Evolutionary conservation across 768 basidiomycete genomes (phyloP), one percentile per base, ranked within the genome.

Genomic region (Cyclocybe aegerita): DNA sequence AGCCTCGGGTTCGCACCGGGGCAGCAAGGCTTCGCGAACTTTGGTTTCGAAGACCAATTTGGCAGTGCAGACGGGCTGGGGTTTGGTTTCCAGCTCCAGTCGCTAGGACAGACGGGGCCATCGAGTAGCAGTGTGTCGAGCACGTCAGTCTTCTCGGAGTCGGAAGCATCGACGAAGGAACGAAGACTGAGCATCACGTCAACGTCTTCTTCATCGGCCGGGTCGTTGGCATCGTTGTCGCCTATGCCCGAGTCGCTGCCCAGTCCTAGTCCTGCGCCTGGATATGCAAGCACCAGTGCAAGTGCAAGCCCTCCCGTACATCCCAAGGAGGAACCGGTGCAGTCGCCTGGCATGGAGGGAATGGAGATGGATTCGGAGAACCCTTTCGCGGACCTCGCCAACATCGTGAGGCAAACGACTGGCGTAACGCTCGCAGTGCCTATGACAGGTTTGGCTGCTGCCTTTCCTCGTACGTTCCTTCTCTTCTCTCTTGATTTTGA

Each of bases 341-440:
- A 56, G 58, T 35, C 37, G 38, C 45, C 47, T 31, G 51, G 23
- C 23, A 23, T 23, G 23, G 23, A 23, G 23, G 23, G 23, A 23
- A 23, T 23, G 23, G 23, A 59, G 39, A 48, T 45, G 16, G 49
- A 49, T 48, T 36, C 47, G 15, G 60, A 59, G 0, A 67, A 73
- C 36, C 66, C 70, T 1, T 70, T 71, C 1, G 68, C 70, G 6
- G 76, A 78, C 50, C 63, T 81, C 1, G 80, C 79, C 4, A 72
- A 75, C 17, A 65, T 73, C 0, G 80, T 80, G 11, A 72, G 78
- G 16, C 68, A 85, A 65, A 69, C 75, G 61, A 69, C 85, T 0
- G 85, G 84, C 11, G 75, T 88, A 7, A 72, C 79, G 72, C 65
- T 79, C 37, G 78, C 75, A 3, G 76, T 75, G 17, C 78, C 72